Evolutionary conservation across 257 asterid genomes (phyloP).

Genomic region (Anisodus tanguticus): DNA sequence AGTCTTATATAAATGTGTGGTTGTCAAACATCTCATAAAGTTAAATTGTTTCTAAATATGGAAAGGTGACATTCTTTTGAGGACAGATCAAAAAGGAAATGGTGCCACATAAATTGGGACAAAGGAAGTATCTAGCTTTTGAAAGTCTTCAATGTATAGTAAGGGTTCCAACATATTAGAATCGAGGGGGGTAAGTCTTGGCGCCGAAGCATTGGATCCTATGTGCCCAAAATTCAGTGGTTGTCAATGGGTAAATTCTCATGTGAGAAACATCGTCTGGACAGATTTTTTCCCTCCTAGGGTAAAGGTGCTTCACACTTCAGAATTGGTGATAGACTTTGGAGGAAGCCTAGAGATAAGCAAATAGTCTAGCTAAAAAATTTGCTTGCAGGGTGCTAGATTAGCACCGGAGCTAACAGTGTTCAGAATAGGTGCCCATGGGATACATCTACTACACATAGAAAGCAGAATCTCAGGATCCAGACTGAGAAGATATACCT

Average conservation of each 20-base stretch:
- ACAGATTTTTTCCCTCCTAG: not conserved
- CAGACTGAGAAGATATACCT: not conserved
- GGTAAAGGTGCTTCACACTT: constrained; percentile 18
- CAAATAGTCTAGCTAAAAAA: not conserved
- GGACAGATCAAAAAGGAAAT: too few species aligned
- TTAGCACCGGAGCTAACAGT: not conserved
- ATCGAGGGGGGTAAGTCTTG: not conserved
- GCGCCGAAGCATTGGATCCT: not conserved
- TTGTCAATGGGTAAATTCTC: constrained; percentile 20
- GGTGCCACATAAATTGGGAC: too few species aligned
- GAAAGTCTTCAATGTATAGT: not conserved
- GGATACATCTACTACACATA: constrained; percentile 3
- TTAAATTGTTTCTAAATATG: too few species aligned
- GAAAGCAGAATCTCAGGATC: constrained; percentile 17
- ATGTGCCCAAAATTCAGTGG: not conserved
- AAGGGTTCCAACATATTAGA: constrained; percentile 5
- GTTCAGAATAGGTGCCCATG: not conserved
- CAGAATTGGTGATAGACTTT: constrained; percentile 19
- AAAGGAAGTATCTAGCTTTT: not conserved
- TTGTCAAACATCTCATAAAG: too few species aligned
- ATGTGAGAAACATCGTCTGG: not conserved
- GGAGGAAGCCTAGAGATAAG: not conserved
- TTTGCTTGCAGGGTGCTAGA: not conserved
- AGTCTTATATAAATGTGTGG: too few species aligned
- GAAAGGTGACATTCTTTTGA: too few species aligned